A percentile compares a stretch with the other conserved stretches of the same genome.
These are phyloP conservation scores for Neurospora sp. DNA, from an alignment of 495 filamentous ascomycete species.

Conservation along the genomic window DNA sequence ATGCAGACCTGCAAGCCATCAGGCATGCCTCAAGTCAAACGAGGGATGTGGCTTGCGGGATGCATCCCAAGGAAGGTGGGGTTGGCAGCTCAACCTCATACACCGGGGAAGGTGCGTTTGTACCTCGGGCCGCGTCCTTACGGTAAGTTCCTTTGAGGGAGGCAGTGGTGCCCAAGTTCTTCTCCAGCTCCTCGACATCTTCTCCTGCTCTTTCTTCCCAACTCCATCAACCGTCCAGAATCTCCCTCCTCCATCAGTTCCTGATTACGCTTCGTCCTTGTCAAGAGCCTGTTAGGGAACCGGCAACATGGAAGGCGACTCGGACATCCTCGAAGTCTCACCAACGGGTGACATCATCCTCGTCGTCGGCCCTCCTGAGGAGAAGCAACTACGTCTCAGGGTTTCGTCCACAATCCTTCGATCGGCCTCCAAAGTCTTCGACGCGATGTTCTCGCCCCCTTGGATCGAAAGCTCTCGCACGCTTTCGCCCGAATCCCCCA, in stretches of 20 bases:
- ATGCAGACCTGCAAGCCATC: background rate
- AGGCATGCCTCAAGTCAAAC: background rate
- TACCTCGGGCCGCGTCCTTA: background rate
- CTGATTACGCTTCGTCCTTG: background rate
- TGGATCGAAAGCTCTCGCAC: background rate
- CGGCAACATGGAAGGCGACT: background rate
- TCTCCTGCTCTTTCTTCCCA: background rate
- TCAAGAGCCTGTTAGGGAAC: background rate
- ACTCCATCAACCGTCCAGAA: background rate
- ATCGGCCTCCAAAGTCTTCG: background rate
- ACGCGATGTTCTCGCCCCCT: background rate
- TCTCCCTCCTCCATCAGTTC: background rate
- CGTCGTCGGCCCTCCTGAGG: background rate
- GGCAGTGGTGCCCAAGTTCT: background rate
- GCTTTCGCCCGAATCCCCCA: background rate
- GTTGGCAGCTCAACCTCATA: background rate
- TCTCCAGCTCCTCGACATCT: background rate
- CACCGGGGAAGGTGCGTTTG: background rate
- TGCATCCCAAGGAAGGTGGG: background rate
- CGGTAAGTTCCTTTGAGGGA: background rate
- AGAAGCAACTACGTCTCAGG: background rate
- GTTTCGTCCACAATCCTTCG: background rate
- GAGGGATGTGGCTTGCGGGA: background rate
- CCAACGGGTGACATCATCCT: background rate
- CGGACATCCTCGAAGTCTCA: background rate